These are phyloP conservation scores for Linaria vulgaris DNA, from an alignment of 257 asterid genomes.

Conservation along the genomic window DNA sequence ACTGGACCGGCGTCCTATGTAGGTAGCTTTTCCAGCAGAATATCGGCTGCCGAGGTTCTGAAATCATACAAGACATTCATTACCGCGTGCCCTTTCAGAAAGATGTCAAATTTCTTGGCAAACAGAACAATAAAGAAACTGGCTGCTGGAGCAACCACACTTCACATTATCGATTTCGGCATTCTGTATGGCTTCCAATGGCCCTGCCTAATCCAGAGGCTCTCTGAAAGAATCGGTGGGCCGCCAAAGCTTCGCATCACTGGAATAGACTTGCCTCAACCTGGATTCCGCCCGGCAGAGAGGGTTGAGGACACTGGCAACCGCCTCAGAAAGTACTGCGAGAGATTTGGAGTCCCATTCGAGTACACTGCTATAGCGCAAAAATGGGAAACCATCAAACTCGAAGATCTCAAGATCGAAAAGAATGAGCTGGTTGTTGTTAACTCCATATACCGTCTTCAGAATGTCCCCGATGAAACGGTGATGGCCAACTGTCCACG, in stretches of 20 bases:
- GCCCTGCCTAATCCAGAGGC: conserved; percentile 49
- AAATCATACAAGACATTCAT: conserved; percentile 46
- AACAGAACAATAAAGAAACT: conserved; percentile 41
- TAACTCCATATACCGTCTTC: conserved; percentile 40
- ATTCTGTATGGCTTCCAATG: conserved; percentile 55
- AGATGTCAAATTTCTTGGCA: conserved; percentile 43
- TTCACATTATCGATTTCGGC: conserved; percentile 53
- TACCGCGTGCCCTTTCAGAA: conserved; percentile 42
- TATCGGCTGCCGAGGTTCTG: conserved; percentile 43
- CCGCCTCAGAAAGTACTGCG: conserved; percentile 44
- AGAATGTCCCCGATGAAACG: conserved; percentile 44
- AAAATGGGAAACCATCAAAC: conserved; percentile 45
- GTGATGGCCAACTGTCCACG: conserved; percentile 40
- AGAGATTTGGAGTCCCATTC: conserved; percentile 46
- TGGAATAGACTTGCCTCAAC: conserved; percentile 55
- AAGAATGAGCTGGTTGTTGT: conserved; percentile 41
- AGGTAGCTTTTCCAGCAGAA: conserved; percentile 17
- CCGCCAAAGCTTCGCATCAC: conserved; percentile 58
- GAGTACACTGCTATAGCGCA: conserved; percentile 47
- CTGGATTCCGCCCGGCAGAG: conserved; percentile 56
- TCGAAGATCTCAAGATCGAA: conserved; percentile 38
- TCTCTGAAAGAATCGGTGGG: conserved; percentile 43
- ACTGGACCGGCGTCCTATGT: conserved; percentile 32
- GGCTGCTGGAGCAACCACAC: conserved; percentile 26
- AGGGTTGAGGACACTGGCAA: conserved; percentile 45